phyloP scores from a whole-genome alignment of 2,329 filamentous ascomycete genomes.

The Fusarium xylarioides region DNA sequence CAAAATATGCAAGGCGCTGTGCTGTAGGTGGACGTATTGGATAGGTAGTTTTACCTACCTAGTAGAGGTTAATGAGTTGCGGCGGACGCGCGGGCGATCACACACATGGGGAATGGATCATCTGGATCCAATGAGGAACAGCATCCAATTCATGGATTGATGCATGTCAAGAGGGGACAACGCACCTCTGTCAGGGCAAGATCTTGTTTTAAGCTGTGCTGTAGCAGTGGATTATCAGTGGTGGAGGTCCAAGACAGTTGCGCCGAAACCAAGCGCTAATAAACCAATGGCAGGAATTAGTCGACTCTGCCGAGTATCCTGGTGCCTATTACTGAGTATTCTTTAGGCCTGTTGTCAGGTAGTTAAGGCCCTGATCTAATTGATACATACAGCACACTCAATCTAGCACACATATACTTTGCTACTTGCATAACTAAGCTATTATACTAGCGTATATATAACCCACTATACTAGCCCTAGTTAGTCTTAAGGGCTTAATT shows the following conservation, averaged over 20 bases:
- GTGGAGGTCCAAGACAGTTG: conserved; percentile 15
- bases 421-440: too few species aligned
- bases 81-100: conserved; percentile 35
- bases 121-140: conserved; percentile 26
- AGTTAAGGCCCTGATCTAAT: too few species aligned
- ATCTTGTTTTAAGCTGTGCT: neutral
- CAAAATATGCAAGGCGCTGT: conserved; percentile 15
- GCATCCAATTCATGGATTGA: conserved; percentile 15
- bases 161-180: conserved; percentile 35
- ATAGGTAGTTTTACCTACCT: conserved; percentile 9
- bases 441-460: too few species aligned
- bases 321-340: neutral
- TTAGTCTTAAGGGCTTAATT: too few species aligned
- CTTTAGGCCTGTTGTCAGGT: neutral
- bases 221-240: conserved; percentile 13
- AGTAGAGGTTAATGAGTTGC: conserved; percentile 22
- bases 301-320: conserved; percentile 4
- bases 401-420: too few species aligned
- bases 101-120: conserved; percentile 19
- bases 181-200: conserved; percentile 4
- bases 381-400: too few species aligned
- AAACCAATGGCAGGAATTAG: neutral
- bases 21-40: conserved; percentile 15
- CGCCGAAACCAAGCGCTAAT: conserved; percentile 15
- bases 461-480: too few species aligned